phyloP scores from a whole-genome alignment of 169 alveolate species.

The Toxoplasma gondii region DNA sequence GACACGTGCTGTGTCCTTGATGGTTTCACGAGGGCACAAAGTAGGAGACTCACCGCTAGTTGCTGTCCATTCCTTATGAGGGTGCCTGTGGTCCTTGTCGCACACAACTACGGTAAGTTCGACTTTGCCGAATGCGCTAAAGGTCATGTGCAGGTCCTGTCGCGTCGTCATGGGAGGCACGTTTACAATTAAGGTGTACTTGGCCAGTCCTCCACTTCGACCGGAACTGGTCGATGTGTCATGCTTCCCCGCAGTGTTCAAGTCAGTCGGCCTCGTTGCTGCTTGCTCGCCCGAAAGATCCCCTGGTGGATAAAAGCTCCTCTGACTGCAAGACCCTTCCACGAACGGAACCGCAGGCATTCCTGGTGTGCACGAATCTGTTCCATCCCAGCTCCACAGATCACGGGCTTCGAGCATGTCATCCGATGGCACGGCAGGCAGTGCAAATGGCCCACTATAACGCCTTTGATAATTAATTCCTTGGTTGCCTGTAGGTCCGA shows the following conservation, averaged over 20 bases:
- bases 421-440: conserved; percentile 10
- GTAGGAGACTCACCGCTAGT: conserved; percentile 49
- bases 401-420: neutral
- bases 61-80: conserved; percentile 80
- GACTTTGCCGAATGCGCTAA: conserved; percentile 75
- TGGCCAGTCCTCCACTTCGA: conserved; percentile 61
- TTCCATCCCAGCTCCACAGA: neutral
- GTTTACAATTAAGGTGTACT: conserved; percentile 73
- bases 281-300: neutral
- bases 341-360: neutral
- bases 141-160: conserved; percentile 69
- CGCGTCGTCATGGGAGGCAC: conserved; percentile 77
- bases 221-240: neutral
- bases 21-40: no score
- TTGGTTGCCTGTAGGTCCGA: neutral
- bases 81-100: conserved; percentile 76
- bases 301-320: neutral
- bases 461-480: neutral
- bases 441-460: conserved; percentile 2
- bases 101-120: conserved; percentile 78
- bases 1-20: no score
- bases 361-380: neutral
- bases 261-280: neutral
- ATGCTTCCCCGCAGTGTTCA: neutral
- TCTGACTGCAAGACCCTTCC: neutral